phyloP scores from a whole-genome alignment of 805 yeast species.

The Metschnikowia shivogae region DNA sequence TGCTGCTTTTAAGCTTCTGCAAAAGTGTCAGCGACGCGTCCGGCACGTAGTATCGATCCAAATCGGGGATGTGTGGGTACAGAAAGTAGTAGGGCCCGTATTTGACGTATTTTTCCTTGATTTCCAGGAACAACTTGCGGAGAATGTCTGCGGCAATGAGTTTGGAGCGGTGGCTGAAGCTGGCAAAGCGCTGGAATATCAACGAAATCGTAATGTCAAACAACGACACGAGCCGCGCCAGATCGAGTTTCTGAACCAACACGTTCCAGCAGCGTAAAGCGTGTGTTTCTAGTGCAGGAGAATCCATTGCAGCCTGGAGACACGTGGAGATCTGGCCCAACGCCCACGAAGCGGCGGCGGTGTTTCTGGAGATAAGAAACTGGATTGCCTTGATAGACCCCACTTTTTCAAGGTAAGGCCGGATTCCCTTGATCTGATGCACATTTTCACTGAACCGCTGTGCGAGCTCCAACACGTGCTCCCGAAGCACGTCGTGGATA shows the following conservation, averaged over 20 bases:
- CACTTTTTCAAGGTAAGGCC: conserved; percentile 67
- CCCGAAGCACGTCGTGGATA: conserved; percentile 38
- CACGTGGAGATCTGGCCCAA: conserved; percentile 85
- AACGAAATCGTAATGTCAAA: conserved; percentile 73
- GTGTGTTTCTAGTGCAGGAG: conserved; percentile 51
- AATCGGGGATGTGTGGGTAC: conserved; percentile 35
- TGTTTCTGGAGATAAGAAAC: conserved; percentile 53
- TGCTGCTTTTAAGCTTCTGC: conserved; percentile 30
- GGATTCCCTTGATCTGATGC: conserved; percentile 66
- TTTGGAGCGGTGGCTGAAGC: conserved; percentile 48
- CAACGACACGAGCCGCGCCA: conserved; percentile 57
- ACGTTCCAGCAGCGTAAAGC: conserved; percentile 67
- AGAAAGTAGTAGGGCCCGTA: conserved; percentile 54
- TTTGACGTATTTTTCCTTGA: conserved; percentile 31
- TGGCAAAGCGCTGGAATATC: conserved; percentile 62
- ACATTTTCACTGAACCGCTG: conserved; percentile 77
- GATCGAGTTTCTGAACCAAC: conserved; percentile 53
- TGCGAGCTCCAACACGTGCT: conserved; percentile 67
- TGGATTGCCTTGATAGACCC: conserved; percentile 71
- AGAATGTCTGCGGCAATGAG: conserved; percentile 51
- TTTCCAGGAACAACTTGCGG: conserved; percentile 27
- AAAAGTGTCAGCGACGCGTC: conserved; percentile 24
- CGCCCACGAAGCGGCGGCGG: conserved; percentile 52
- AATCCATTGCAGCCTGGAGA: conserved; percentile 72
- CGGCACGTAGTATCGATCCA: conserved; percentile 21